Evolutionary conservation across 306 rosid genomes (phyloP).

Genomic region (Prunus armeniaca): DNA sequence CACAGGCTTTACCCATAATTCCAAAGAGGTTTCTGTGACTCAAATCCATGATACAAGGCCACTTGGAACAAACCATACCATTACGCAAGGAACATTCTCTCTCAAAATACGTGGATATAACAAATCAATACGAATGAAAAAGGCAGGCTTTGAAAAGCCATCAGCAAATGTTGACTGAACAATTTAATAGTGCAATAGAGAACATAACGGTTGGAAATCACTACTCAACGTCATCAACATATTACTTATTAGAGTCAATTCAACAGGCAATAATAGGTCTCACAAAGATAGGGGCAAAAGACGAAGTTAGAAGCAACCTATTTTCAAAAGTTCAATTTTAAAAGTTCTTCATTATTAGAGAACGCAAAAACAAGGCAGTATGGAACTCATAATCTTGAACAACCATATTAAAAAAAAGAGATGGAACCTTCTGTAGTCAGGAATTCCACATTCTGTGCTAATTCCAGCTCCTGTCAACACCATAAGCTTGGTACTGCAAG

Average conservation of each 20-base stretch:
- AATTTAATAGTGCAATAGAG: neutral
- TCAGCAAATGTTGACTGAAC: neutral
- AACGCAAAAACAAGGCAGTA: neutral
- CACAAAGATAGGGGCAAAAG: neutral
- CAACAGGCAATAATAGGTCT: neutral
- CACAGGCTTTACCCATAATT: neutral
- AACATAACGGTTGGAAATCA: constrained; percentile 1
- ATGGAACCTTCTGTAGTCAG: constrained; percentile 85
- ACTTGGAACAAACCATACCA: neutral
- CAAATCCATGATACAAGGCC: neutral
- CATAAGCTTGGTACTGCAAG: constrained; percentile 59
- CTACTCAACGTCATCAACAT: neutral
- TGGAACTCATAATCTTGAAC: neutral
- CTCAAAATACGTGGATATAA: neutral
- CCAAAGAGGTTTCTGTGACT: neutral
- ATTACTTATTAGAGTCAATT: neutral
- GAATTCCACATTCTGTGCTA: constrained; percentile 96
- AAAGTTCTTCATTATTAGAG: neutral
- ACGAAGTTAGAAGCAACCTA: neutral
- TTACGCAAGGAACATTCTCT: neutral
- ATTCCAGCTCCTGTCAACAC: constrained; percentile 93
- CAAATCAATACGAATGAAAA: neutral
- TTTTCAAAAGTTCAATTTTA: neutral
- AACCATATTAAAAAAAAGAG: constrained; percentile 2
- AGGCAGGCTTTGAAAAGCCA: neutral